Conservation (phyloP, 192 early-diverging fungal genomes). For the Funneliformis geosporum region DNA sequence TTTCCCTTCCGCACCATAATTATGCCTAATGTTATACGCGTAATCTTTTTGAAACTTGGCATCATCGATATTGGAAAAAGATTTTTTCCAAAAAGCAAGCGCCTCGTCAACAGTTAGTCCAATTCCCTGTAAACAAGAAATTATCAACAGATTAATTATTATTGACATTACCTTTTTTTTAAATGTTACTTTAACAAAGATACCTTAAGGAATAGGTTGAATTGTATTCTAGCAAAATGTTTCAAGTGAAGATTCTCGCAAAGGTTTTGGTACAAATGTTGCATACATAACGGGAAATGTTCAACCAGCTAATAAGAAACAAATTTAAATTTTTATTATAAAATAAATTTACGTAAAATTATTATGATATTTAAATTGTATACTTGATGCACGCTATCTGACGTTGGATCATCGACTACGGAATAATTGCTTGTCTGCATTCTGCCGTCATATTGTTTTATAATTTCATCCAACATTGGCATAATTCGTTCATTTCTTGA, state of each 20-base stretch:
- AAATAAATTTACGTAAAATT: not conserved
- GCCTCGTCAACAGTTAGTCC: conserved; percentile 89
- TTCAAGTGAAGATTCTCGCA: conserved; percentile 75
- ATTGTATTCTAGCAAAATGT: conserved; percentile 88
- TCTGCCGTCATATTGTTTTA: conserved; percentile 75
- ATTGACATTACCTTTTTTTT: not conserved
- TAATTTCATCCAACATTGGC: conserved; percentile 85
- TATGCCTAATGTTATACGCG: conserved; percentile 93
- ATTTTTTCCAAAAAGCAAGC: conserved; percentile 86
- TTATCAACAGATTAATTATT: too few species aligned
- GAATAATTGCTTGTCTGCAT: conserved; percentile 58
- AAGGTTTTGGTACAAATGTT: conserved; percentile 73
- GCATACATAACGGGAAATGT: conserved; percentile 94
- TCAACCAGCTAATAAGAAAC: conserved; percentile 45
- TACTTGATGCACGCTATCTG: conserved; percentile 67
- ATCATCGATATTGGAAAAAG: conserved; percentile 78
- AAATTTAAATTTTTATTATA: not conserved
- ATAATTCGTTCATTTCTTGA: conserved; percentile 89
- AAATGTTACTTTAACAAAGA: not conserved
- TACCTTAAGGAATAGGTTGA: conserved; percentile 90
- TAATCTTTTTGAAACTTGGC: conserved; percentile 93
- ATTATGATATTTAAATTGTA: not conserved
- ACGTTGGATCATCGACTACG: conserved; percentile 58
- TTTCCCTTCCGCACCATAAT: conserved; percentile 93
- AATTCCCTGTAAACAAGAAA: conserved; percentile 56